A percentile compares a stretch with the other conserved stretches of the same genome.
Conservation (phyloP, 306 rosid species). For the Herpetospermum pedunculosum region DNA sequence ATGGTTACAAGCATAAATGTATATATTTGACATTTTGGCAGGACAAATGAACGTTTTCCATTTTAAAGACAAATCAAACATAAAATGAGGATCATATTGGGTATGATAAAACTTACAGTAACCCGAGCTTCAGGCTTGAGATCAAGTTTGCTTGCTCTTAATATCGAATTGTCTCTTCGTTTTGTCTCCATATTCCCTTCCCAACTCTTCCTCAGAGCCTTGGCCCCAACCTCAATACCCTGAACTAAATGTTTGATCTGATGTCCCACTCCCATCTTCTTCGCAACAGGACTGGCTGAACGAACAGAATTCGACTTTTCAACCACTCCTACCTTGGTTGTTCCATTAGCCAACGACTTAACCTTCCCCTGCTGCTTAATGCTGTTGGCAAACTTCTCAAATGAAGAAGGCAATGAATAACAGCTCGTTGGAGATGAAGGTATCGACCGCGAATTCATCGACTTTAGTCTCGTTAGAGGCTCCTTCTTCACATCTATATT, state of each 20-base stretch:
- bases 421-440: slow-evolving; percentile 85
- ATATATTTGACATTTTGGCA: background rate
- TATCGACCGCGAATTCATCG: slow-evolving; percentile 62
- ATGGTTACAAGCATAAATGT: background rate
- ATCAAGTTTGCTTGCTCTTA: slow-evolving; percentile 46
- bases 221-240: slow-evolving; percentile 84
- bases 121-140: slow-evolving; percentile 42
- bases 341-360: slow-evolving; percentile 33
- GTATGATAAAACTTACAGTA: slow-evolving; percentile 46
- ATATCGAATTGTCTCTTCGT: slow-evolving; percentile 49
- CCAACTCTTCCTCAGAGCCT: slow-evolving; percentile 96
- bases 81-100: background rate
- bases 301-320: slow-evolving; percentile 45
- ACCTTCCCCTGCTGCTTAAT: slow-evolving; percentile 58
- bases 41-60: slow-evolving; percentile 1
- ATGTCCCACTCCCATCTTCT: slow-evolving; percentile 37
- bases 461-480: slow-evolving; percentile 47
- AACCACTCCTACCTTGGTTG: slow-evolving; percentile 32
- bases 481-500: slow-evolving; percentile 57
- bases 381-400: slow-evolving; percentile 74
- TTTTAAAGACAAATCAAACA: slow-evolving; percentile 7
- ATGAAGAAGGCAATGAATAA: slow-evolving; percentile 72
- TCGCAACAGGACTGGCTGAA: slow-evolving; percentile 41
- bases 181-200: slow-evolving; percentile 85
- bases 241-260: slow-evolving; percentile 57